These are phyloP conservation scores for Podaxis mareebaensis DNA, from an alignment of 768 basidiomycete genomes.

Conservation along the genomic window DNA sequence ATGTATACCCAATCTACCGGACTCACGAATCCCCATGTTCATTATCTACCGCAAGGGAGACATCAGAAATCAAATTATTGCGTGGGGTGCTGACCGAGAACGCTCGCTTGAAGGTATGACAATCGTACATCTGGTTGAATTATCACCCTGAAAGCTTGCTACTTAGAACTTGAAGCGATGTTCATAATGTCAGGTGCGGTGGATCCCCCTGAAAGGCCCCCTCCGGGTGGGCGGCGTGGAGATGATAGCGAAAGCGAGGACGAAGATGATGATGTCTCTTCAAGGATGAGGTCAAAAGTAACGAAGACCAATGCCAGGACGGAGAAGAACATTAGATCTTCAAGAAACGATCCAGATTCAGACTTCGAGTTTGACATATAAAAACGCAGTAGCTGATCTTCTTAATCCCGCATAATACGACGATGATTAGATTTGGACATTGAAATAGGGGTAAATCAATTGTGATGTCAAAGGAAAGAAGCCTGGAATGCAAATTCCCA, in stretches of 20 bases:
- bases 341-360: constrained; percentile 59
- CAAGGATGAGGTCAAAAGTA: constrained; percentile 55
- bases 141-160: not conserved
- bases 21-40: constrained; percentile 86
- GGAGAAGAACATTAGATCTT: constrained; percentile 56
- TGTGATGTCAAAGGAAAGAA: not conserved
- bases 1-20: constrained; percentile 96
- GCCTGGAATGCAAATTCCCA: constrained; percentile 1
- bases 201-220: constrained; percentile 52
- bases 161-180: constrained; percentile 68
- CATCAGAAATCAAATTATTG: constrained; percentile 79
- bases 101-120: constrained; percentile 71
- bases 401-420: not conserved
- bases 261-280: constrained; percentile 49
- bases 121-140: constrained; percentile 16
- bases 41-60: constrained; percentile 94
- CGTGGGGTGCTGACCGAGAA: constrained; percentile 82
- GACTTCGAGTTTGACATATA: constrained; percentile 82
- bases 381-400: not conserved
- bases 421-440: not conserved
- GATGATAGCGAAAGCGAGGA: constrained; percentile 47
- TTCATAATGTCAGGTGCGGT: constrained; percentile 67
- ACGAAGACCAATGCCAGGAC: constrained; percentile 54
- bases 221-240: constrained; percentile 33
- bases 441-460: not conserved